Evolutionary conservation across 78 protist species (phyloP).

Genomic region (Dictyostelium firmibasis): DNA sequence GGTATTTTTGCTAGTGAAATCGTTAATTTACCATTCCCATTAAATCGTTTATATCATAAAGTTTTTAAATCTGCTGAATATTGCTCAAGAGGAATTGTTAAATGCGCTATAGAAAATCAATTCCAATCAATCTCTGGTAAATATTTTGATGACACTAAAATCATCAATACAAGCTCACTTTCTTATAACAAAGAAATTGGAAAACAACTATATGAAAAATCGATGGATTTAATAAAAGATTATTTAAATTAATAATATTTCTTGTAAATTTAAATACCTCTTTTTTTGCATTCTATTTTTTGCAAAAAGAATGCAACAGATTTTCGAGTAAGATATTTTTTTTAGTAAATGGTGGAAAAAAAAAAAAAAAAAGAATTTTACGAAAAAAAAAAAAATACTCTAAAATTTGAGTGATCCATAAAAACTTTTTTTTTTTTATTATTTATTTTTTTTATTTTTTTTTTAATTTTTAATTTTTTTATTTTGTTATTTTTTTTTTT

Average conservation of each 20-base stretch:
- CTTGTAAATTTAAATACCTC: too few species aligned
- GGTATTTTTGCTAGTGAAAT: conserved; percentile 77
- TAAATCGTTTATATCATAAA: conserved; percentile 18
- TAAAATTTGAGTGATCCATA: too few species aligned
- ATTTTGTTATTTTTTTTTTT: too few species aligned
- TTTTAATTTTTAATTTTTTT: too few species aligned
- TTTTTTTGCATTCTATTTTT: too few species aligned
- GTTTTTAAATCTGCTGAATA: conserved; percentile 61
- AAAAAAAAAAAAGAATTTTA: too few species aligned
- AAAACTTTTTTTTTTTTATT: too few species aligned
- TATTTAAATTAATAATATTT: not conserved
- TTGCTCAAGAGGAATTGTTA: conserved; percentile 42
- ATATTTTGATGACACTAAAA: conserved; percentile 26
- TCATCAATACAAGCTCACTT: not conserved
- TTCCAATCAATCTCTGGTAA: conserved; percentile 1
- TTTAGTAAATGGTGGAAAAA: too few species aligned
- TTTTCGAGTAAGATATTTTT: not conserved
- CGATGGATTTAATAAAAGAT: conserved; percentile 16
- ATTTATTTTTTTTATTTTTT: too few species aligned
- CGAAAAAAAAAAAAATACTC: not conserved
- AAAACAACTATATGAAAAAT: conserved; percentile 4
- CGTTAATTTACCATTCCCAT: conserved; percentile 41
- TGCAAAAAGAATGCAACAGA: not conserved
- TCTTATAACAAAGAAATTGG: conserved; percentile 10
- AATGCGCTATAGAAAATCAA: not conserved